Evolutionary conservation across 1,284 basidiomycete genomes (phyloP).

Genomic region (Schizophyllum commune): DNA sequence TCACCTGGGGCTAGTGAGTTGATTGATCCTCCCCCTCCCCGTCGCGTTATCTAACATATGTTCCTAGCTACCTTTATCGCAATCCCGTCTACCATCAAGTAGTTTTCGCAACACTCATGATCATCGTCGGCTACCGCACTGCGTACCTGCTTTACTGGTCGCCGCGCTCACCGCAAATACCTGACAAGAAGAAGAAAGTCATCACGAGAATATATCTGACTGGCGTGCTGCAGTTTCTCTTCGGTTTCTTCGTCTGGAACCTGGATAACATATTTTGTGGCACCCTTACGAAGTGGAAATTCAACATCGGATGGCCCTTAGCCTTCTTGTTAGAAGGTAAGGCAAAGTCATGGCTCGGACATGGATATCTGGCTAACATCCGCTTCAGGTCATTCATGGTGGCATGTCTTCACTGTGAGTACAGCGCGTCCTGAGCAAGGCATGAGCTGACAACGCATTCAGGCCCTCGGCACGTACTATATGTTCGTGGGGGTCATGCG

Average conservation of each 20-base stretch:
- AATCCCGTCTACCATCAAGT: slow-evolving; percentile 64
- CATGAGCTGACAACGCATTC: neutral
- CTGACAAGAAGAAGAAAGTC: slow-evolving; percentile 29
- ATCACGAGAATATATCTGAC: slow-evolving; percentile 37
- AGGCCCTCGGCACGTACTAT: slow-evolving; percentile 54
- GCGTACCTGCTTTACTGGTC: slow-evolving; percentile 34
- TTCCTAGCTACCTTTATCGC: slow-evolving; percentile 40
- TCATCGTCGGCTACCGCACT: slow-evolving; percentile 27
- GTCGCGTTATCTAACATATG: neutral
- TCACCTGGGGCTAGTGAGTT: slow-evolving; percentile 60
- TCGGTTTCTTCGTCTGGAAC: slow-evolving; percentile 64
- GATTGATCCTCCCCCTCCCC: neutral
- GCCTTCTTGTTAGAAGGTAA: slow-evolving; percentile 60
- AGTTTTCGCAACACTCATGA: slow-evolving; percentile 48
- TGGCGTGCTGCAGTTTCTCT: slow-evolving; percentile 41
- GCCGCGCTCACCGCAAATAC: slow-evolving; percentile 43
- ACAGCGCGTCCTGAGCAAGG: neutral
- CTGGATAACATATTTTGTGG: slow-evolving; percentile 63
- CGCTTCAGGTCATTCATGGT: slow-evolving; percentile 56
- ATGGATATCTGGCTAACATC: neutral
- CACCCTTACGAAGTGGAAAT: slow-evolving; percentile 46
- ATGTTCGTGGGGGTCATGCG: slow-evolving; percentile 56
- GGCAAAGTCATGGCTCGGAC: slow-evolving; percentile 4
- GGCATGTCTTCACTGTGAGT: slow-evolving; percentile 59
- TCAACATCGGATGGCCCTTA: slow-evolving; percentile 47